These are phyloP conservation scores for Tulasnella sp. DNA, from an alignment of 768 basidiomycete species.

Conservation along the genomic window DNA sequence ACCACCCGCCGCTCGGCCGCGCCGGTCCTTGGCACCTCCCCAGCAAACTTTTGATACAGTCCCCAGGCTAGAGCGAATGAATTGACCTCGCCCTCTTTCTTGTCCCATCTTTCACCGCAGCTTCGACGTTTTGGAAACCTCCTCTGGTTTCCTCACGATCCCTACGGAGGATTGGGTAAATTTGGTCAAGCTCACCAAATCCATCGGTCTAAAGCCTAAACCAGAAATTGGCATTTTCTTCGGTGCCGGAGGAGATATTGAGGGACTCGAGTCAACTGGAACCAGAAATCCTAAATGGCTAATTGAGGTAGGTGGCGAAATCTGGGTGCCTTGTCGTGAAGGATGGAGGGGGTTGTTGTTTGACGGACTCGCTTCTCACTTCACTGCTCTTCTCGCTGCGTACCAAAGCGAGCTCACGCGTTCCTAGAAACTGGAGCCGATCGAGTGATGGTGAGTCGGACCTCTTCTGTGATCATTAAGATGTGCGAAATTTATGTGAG, in stretches of 20 bases:
- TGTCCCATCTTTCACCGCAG: slow-evolving; percentile 30
- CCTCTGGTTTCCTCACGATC: slow-evolving; percentile 47
- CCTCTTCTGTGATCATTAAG: not conserved
- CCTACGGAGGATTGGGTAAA: slow-evolving; percentile 46
- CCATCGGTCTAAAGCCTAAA: slow-evolving; percentile 45
- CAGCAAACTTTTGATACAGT: not conserved
- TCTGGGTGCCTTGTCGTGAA: not conserved
- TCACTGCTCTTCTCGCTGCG: not conserved
- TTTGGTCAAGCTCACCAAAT: slow-evolving; percentile 43
- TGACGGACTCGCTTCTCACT: not conserved
- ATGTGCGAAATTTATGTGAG: not conserved
- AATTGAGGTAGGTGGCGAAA: slow-evolving; percentile 34
- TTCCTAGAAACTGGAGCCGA: slow-evolving; percentile 45
- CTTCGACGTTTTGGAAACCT: slow-evolving; percentile 49
- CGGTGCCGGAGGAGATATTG: slow-evolving; percentile 48
- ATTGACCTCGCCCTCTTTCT: not conserved
- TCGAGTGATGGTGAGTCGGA: not conserved
- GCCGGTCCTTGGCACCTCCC: not conserved
- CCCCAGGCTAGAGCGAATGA: not conserved
- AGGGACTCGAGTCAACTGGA: slow-evolving; percentile 44
- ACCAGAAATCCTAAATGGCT: slow-evolving; percentile 45
- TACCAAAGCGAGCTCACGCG: slow-evolving; percentile 39
- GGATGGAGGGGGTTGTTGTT: not conserved
- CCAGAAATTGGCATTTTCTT: slow-evolving; percentile 47
- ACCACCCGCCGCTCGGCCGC: not conserved